Conservation (phyloP, 1,139 yeast species). For the Lodderomyces parapsilosis region DNA sequence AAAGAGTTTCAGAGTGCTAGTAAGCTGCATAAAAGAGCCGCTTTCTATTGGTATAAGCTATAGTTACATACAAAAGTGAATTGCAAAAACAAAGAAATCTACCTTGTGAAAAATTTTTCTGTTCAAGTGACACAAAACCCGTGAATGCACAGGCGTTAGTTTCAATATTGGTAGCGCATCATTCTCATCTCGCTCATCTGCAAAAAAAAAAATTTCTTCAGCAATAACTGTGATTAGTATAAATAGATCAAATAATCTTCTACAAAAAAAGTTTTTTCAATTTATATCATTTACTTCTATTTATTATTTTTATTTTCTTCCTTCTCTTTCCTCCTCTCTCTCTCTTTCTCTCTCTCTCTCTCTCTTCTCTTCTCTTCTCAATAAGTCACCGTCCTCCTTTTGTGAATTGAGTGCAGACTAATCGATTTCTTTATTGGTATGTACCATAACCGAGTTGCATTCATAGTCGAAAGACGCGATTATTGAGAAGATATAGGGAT, state of each 20-base stretch:
- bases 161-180: not conserved
- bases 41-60: too few species aligned
- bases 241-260: slow-evolving; percentile 3
- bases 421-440: slow-evolving; percentile 4
- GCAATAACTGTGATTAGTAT: too few species aligned
- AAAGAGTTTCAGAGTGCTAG: too few species aligned
- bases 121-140: too few species aligned
- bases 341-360: slow-evolving; percentile 13
- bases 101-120: too few species aligned
- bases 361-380: slow-evolving; percentile 13
- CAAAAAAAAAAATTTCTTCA: not conserved
- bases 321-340: slow-evolving; percentile 10
- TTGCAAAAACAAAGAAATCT: too few species aligned
- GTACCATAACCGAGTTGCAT: not conserved
- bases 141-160: too few species aligned
- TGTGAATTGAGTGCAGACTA: slow-evolving; percentile 16
- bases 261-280: not conserved
- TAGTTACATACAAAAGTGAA: too few species aligned
- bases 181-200: not conserved
- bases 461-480: not conserved
- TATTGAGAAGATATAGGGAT: not conserved
- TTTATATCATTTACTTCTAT: slow-evolving; percentile 6
- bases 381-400: slow-evolving; percentile 9
- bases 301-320: slow-evolving; percentile 4
- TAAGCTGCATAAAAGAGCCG: too few species aligned